Conservation (phyloP, 805 yeast species). For the Kuraishia cidri region DNA sequence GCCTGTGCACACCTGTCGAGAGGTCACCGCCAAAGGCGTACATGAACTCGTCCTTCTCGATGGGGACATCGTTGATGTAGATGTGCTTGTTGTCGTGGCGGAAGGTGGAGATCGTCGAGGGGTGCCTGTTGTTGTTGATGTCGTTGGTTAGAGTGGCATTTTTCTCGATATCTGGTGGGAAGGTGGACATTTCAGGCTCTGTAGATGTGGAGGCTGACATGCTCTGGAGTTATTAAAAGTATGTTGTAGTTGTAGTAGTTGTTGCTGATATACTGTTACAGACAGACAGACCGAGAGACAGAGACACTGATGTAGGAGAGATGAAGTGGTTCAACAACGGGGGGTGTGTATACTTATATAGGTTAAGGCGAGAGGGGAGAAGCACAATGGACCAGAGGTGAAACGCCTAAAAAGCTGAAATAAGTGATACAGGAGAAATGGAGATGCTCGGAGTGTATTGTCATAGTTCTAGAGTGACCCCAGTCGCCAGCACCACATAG, state of each 20-base stretch:
- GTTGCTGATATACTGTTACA: too few species aligned
- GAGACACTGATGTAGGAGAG: background rate
- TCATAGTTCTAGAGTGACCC: too few species aligned
- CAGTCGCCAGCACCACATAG: too few species aligned
- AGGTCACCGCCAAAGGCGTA: constrained; percentile 57
- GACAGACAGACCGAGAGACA: too few species aligned
- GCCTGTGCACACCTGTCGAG: constrained; percentile 26
- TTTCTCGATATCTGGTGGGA: constrained; percentile 5
- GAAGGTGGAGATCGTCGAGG: constrained; percentile 12
- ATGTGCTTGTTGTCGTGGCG: constrained; percentile 32
- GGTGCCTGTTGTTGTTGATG: background rate
- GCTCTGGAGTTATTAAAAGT: too few species aligned
- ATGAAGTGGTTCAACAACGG: background rate
- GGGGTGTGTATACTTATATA: too few species aligned
- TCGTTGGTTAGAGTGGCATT: constrained; percentile 1
- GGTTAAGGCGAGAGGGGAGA: too few species aligned
- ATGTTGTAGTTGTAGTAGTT: too few species aligned
- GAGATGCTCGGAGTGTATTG: too few species aligned
- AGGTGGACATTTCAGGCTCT: constrained; percentile 1
- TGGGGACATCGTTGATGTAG: constrained; percentile 29
- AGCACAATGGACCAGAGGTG: background rate
- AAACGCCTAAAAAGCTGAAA: too few species aligned
- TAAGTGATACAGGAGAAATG: too few species aligned
- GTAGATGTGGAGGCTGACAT: background rate
- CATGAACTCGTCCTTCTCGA: constrained; percentile 45